Conservation (phyloP, 2,329 filamentous ascomycete genomes). For the Lithohypha guttulata region DNA sequence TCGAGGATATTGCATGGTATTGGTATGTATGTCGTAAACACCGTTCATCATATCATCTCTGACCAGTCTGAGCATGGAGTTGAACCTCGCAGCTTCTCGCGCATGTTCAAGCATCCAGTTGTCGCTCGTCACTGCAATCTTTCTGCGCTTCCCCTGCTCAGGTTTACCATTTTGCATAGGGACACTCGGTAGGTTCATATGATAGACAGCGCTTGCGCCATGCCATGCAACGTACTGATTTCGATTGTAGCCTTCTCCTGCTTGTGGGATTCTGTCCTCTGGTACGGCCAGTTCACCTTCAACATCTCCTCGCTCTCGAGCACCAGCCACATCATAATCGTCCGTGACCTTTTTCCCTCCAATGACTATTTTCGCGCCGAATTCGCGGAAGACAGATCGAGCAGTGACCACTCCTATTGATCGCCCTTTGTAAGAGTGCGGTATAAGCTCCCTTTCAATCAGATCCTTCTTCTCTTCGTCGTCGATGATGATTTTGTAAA, state of each 20-base stretch:
- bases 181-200: conserved; percentile 67
- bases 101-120: conserved; percentile 98
- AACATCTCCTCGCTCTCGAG: conserved; percentile 62
- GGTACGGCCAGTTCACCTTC: conserved; percentile 90
- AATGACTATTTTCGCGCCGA: conserved; percentile 86
- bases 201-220: conserved; percentile 90
- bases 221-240: conserved; percentile 99
- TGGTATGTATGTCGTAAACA: conserved; percentile 90
- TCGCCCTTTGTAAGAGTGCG: conserved; percentile 95
- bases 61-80: conserved; percentile 57
- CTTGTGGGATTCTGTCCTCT: conserved; percentile 62
- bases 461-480: conserved; percentile 96
- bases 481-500: conserved; percentile 96
- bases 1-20: conserved; percentile 74
- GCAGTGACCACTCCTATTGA: conserved; percentile 95
- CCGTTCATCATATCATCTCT: conserved; percentile 62
- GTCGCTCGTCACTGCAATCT: conserved; percentile 76
- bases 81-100: conserved; percentile 80
- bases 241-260: conserved; percentile 89
- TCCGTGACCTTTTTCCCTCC: conserved; percentile 77
- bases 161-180: conserved; percentile 64
- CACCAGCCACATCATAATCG: conserved; percentile 74
- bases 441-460: conserved; percentile 90
- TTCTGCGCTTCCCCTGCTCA: conserved; percentile 67
- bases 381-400: conserved; percentile 92